A percentile compares a stretch with the other conserved stretches of the same genome.
Conservation (phyloP, 2,329 filamentous ascomycete species). For the Ceratocystis diversiconidia region DNA sequence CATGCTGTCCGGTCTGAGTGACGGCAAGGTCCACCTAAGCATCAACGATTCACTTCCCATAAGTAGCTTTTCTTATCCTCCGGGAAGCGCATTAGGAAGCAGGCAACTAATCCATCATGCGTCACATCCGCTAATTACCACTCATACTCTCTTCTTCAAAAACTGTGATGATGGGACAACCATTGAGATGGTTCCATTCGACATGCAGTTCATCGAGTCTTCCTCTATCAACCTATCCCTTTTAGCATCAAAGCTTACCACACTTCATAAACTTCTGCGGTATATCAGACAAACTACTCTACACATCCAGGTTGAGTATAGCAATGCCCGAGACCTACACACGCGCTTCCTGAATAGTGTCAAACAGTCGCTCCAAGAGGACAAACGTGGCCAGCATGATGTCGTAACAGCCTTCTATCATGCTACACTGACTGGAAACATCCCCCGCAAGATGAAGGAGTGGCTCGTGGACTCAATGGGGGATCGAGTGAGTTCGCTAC, state of each 20-base stretch:
- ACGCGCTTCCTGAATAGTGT: constrained; percentile 47
- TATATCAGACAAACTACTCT: constrained; percentile 71
- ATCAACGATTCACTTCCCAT: constrained; percentile 80
- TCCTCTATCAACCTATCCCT: constrained; percentile 70
- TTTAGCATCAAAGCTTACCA: constrained; percentile 73
- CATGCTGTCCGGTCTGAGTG: constrained; percentile 57
- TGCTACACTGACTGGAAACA: constrained; percentile 70
- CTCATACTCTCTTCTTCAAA: constrained; percentile 55
- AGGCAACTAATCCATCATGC: constrained; percentile 43
- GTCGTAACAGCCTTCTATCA: constrained; percentile 72
- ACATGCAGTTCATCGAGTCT: constrained; percentile 68
- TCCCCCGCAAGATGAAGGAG: constrained; percentile 59
- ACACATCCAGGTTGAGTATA: constrained; percentile 71
- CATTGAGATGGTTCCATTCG: constrained; percentile 57
- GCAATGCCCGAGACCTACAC: constrained; percentile 66
- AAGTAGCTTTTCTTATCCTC: constrained; percentile 45
- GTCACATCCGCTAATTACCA: constrained; percentile 60
- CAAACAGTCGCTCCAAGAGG: constrained; percentile 53
- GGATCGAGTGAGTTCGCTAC: constrained; percentile 48
- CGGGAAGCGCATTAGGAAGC: constrained; percentile 20
- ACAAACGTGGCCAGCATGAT: constrained; percentile 45
- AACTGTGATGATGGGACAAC: constrained; percentile 26
- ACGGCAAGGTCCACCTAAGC: constrained; percentile 59
- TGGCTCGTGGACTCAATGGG: constrained; percentile 77
- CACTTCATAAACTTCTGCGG: constrained; percentile 69